Base-by-base conservation (phyloP, 2,329 filamentous ascomycete species). In the Aspergillus novoparasiticus region DNA sequence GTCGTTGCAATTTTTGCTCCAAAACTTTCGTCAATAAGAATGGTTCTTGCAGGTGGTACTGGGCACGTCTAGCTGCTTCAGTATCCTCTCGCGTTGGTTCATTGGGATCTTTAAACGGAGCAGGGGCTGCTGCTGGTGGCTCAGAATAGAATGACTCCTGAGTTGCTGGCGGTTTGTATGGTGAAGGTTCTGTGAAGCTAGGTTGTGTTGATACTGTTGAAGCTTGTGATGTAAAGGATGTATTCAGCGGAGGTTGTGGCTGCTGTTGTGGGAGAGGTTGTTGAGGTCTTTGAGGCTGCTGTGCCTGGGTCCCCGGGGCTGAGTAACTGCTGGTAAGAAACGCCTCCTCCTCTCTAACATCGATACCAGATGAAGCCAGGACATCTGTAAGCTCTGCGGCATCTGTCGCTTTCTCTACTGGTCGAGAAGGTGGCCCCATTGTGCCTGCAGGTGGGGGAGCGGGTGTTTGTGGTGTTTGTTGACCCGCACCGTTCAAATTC, bases 321-420 rank as follows among this genome's bases (percentile, higher is more conserved):
- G 70, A 80, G 76, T 73, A 84, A 72, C 73, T 81, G 73, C 73
- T 88, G 51, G 92, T 89, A 76, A 95, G 84, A 68, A 88, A 91
- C 70, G 93, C 91, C 73, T 96, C 92, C 76, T 97, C 94, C 67
- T 93, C 93, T 63, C 90, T 89, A 54, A 97, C 79, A 80, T 97
- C 92, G 66, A 97, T 93, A 57, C 93, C 93, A 19, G 93, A 94
- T 21, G 91, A 92, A 21, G 90, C 89, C 60, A 97, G 79, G 57
- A 93, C 91, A 79, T 97, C 94, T 68, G 90, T 92, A 53, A 94
- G 85, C 71, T 96, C 92, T 70, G 94, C 76, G 57, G 78, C 76
- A 78, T 86, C 78, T 60, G 83, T 84, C 48, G 82, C 81, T 65
- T 83, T 82, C 10, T 83, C 81, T 14, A 75, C 79, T 14, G 87